Evolutionary conservation across 225 moss, liverwort and hornwort genomes (phyloP), one percentile per base, ranked within the genome.

Genomic region (Ulota crispa): DNA sequence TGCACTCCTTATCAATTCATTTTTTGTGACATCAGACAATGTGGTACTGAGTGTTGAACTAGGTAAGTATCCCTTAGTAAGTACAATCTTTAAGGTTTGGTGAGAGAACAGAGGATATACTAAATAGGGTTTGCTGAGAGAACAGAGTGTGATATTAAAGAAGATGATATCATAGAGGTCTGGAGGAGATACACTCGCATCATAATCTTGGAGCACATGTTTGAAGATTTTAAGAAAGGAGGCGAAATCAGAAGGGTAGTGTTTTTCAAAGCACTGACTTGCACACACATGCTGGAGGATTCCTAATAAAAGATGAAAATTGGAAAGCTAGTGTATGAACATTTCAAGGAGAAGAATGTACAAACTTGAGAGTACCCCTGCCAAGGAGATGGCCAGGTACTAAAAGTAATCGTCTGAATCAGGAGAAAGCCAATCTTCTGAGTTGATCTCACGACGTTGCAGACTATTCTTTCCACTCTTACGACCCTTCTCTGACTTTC

Each of bases 331-430:
- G 21, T 65, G 47, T 10, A 62, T 3, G 34, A 61, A 9, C 3
- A 43, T 37, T 56, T 72, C 15, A 19, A 68, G 30, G 12, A 55
- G 41, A 77, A 50, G 24, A 53, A 67, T 87, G 52, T 67, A 80
- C 76, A 83, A 26, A 42, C 6, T 39, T 68, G 19, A 52, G 32
- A 28, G 56, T n/a, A 52, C 47, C 20, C 36, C 72, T 43, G 41
- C 2, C 59, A 23, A 42, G 60, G 36, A 9, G 3, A 45, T 78
- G 4, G 11, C 24, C 6, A 34, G 19, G 18, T 52, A 50, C 34
- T 76, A 89, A 28, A 84, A 84, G 12, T 53, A 79, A 7, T 79
- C 84, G 28, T 86, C 55, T 36, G 83, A 86, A 81, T 74, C 81
- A 21, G 78, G 27, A 73, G 83, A 83, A 68, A 27, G 53, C 78